Base-by-base conservation (phyloP, 108 stramenopile genomes). In the Discostella pseudostelligera region DNA sequence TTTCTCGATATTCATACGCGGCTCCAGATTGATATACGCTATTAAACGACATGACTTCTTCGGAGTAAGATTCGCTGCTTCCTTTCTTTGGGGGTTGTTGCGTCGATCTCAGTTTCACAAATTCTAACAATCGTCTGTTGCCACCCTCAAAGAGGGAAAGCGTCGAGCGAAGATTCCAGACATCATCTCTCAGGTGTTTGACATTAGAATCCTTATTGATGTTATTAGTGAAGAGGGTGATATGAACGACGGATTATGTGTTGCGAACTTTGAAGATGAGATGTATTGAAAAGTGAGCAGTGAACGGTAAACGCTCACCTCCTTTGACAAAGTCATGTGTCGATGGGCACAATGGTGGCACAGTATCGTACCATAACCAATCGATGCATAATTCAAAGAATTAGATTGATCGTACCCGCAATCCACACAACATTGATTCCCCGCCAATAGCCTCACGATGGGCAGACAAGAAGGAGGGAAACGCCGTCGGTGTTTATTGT, bases 341-440 rank as follows among this genome's bases (percentile, higher is more conserved):
- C 65, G 56, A 45, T 55, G 29, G 0, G 65, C 72, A 55, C 72
- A 74, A 19, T 60, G 64, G 21, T 47, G 20, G 29, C 72, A 74
- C 21, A 74, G 24, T 20, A 74, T 20, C 12, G 72, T 74, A 0
- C 72, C 72, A 39, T 74, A 74, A 0, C 72, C 65, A 37, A 74
- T 22, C 2, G 56, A 58, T 20, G 58, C 72, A 55, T 48, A 74
- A 39, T 32, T 28, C 32, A 67, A 39, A 26, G 9, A 8, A 0
- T 60, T 59, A 9, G 35, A 39, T 42, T 40, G 26, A 11, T 66
- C 59, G 24, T 61, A 58, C 0, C 72, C 72, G 19, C 72, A 74
- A 40, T 74, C 72, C 9, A 74, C 72, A 26, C 72, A 74, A 49
- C 72, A 74, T 9, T 56, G 49, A 39, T 74, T 74, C 19, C 72